Conservation (phyloP, 2,329 filamentous ascomycete genomes). For the Fusarium nodosum region DNA sequence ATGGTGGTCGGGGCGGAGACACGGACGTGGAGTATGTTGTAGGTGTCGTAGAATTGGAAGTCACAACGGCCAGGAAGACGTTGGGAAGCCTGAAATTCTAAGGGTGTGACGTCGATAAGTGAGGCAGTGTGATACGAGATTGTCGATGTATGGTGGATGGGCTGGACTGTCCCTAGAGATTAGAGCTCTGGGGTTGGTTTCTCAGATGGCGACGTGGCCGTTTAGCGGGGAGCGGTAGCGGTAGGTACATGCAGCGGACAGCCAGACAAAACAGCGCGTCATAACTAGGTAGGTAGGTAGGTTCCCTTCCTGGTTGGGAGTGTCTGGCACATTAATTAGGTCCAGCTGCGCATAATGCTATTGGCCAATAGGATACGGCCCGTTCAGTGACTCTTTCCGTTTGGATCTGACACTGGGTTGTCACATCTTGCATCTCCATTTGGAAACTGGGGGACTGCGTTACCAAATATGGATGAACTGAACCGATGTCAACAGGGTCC, state of each 20-base stretch:
- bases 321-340: conserved; percentile 22
- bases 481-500: conserved; percentile 19
- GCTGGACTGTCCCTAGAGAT: conserved; percentile 10
- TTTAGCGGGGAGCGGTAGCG: conserved; percentile 26
- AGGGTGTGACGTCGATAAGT: conserved; percentile 45
- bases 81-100: conserved; percentile 33
- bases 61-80: conserved; percentile 16
- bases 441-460: conserved; percentile 33
- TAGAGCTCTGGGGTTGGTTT: conserved; percentile 14
- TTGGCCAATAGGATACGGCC: conserved; percentile 40
- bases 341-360: conserved; percentile 14
- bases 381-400: conserved; percentile 26
- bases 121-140: conserved; percentile 42
- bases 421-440: conserved; percentile 39
- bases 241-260: neutral
- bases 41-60: conserved; percentile 20
- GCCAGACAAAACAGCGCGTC: conserved; percentile 27
- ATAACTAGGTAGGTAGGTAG: too few relatives aligned
- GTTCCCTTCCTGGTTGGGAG: conserved; percentile 5
- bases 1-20: conserved; percentile 46
- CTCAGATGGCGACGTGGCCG: conserved; percentile 46
- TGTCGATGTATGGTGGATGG: conserved; percentile 31
- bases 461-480: conserved; percentile 33
- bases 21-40: conserved; percentile 17
- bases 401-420: conserved; percentile 41